Evolutionary conservation across 306 rosid genomes (phyloP).

Genomic region (Pterocarpus santalinus): DNA sequence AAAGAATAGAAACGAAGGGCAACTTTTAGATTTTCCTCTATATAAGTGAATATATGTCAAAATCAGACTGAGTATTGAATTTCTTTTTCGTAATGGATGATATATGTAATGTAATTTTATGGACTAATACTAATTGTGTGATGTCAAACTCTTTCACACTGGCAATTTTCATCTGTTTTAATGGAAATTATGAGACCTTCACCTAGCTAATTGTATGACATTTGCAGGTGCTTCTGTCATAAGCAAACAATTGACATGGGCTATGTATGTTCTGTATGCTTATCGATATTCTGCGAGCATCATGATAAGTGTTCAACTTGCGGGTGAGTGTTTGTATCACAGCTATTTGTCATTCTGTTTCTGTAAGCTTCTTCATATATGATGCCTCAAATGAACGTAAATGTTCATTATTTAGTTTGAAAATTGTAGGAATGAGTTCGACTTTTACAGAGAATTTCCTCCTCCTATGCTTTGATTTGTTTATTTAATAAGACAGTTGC

Average conservation of each 20-base stretch:
- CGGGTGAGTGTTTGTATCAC: conserved; percentile 74
- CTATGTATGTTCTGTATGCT: conserved; percentile 92
- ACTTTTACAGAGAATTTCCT: too few species aligned
- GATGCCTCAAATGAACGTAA: conserved; percentile 23
- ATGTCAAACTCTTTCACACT: conserved; percentile 5
- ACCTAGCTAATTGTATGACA: conserved; percentile 41
- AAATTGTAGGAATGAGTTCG: too few species aligned
- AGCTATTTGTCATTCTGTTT: conserved; percentile 23
- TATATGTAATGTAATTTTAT: conserved; percentile 14
- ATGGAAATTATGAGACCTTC: conserved; percentile 14
- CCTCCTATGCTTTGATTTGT: too few species aligned
- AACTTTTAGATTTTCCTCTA: neutral
- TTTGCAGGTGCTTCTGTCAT: conserved; percentile 98
- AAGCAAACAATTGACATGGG: conserved; percentile 97
- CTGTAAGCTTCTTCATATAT: conserved; percentile 6
- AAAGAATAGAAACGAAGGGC: neutral
- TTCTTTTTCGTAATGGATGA: conserved; percentile 14
- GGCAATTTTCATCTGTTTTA: conserved; percentile 33
- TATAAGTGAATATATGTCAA: conserved; percentile 4
- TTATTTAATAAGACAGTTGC: too few species aligned
- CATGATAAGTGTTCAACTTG: conserved; percentile 98
- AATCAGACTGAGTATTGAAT: conserved; percentile 7
- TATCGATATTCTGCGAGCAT: conserved; percentile 96
- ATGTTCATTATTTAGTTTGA: neutral
- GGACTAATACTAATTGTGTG: neutral